Base-by-base conservation (phyloP, 352 stramenopile genomes). In the Pythium brachiatum region DNA sequence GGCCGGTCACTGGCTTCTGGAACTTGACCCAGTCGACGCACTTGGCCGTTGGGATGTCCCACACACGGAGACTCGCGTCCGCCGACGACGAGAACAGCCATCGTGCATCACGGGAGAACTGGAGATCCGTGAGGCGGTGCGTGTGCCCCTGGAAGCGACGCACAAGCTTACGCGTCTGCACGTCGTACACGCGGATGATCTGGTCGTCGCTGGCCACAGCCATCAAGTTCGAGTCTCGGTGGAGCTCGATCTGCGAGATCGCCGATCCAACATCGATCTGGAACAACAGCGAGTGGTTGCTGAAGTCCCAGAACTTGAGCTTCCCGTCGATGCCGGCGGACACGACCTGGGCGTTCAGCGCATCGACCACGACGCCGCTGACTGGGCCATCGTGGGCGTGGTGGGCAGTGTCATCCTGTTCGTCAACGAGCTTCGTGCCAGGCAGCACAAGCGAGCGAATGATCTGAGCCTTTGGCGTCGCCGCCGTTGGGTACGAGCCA, bases 21-120 rank as follows among this genome's bases (percentile, higher is more conserved):
- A 99, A 99, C 53, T 81, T 77, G 71, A 98, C 64, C 93, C 94
- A 98, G 73, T 98, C 95, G 43, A 98, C 79, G 64, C 94, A 98
- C 46, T 96, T 90, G 60, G 92, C 93, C 25, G 94, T 98, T 7
- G 95, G 91, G 29, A 99, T 79, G 79, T 99, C 96, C 88, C 88
- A 98, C 26, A 98, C 87, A 36, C 93, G 89, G 57, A 94, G 47
- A 21, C 89, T 95, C 2, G 89, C 85, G 70, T 98, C 94, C 27
- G 85, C 72, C 69, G 76, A 82, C 53, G 95, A 83, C 8, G 83
- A 92, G 41, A 95, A 87, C 6, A 98, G 68, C 79, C 92, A 96
- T 2, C 92, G 87, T 31, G 86, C 91, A 69, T 98, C 92, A 0
- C 73, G 73, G 57, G 85, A 96, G 60, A 98, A 97, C 52, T 74